Conservation (phyloP, 345 rosid genomes). For the Camelina sativa region DNA sequence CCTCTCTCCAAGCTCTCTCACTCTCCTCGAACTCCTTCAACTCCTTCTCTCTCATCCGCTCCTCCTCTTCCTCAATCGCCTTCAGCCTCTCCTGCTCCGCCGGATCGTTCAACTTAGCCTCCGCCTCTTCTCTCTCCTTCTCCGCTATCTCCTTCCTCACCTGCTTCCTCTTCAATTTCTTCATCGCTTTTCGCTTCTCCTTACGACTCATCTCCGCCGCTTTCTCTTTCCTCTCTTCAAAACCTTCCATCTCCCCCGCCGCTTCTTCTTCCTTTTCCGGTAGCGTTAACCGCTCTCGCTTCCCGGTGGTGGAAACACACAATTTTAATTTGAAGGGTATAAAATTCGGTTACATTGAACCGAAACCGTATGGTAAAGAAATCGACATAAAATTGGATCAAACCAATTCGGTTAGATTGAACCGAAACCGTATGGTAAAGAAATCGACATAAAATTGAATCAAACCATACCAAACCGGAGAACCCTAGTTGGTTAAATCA, state of each 20-base stretch:
- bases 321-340: not conserved
- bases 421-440: conserved; percentile 15
- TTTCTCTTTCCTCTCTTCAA: conserved; percentile 27
- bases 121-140: conserved; percentile 69
- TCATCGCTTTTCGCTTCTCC: conserved; percentile 79
- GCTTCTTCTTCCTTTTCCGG: conserved; percentile 16
- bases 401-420: conserved; percentile 23
- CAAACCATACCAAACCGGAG: conserved; percentile 21
- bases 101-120: conserved; percentile 65
- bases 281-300: conserved; percentile 27
- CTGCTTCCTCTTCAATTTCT: conserved; percentile 83
- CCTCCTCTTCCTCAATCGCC: conserved; percentile 70
- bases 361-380: conserved; percentile 10
- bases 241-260: conserved; percentile 19
- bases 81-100: conserved; percentile 60
- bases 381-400: conserved; percentile 5
- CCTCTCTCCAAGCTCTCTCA: conserved; percentile 73
- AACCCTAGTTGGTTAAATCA: conserved; percentile 22
- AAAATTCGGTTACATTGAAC: conserved; percentile 21
- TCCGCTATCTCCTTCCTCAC: conserved; percentile 70
- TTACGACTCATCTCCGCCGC: conserved; percentile 53
- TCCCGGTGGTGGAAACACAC: not conserved
- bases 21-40: conserved; percentile 77
- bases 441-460: conserved; percentile 10
- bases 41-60: conserved; percentile 56